phyloP scores from a whole-genome alignment of 2,329 filamentous ascomycete genomes.

The Apiospora pterosperma region DNA sequence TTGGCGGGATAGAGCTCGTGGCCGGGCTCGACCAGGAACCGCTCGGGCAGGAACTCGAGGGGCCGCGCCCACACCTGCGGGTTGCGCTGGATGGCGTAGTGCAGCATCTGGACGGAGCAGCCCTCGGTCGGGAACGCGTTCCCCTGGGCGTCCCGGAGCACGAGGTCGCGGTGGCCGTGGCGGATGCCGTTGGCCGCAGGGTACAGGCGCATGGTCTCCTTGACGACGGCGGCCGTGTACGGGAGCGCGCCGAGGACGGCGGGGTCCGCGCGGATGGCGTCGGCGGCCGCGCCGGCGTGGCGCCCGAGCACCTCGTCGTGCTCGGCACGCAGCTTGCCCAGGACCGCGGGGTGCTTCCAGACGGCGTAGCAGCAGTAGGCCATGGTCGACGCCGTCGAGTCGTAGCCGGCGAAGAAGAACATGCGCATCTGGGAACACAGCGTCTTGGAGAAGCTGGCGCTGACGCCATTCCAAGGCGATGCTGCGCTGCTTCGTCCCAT shows the following conservation, averaged over 20 bases:
- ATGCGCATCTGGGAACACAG: conserved; percentile 29
- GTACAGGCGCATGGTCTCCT: conserved; percentile 50
- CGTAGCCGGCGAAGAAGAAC: conserved; percentile 37
- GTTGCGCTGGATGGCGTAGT: conserved; percentile 25
- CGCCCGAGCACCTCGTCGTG: conserved; percentile 39
- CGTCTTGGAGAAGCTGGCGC: conserved; percentile 24
- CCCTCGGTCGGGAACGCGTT: conserved; percentile 38
- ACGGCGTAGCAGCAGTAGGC: conserved; percentile 26
- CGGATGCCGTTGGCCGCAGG: conserved; percentile 44
- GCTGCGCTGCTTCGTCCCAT: conserved; percentile 21
- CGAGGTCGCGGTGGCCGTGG: conserved; percentile 35
- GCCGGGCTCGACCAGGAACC: conserved; percentile 34
- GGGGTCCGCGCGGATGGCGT: conserved; percentile 36
- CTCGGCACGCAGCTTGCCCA: conserved; percentile 31
- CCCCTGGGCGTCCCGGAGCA: conserved; percentile 36
- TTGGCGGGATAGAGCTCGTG: conserved; percentile 32
- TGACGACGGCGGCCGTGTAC: conserved; percentile 49
- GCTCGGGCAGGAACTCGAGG: conserved; percentile 41
- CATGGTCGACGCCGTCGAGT: conserved; percentile 33
- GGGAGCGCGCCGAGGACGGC: conserved; percentile 44
- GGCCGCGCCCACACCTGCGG: conserved; percentile 44
- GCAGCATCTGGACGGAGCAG: conserved; percentile 26
- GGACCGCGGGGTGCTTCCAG: conserved; percentile 24
- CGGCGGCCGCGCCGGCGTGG: conserved; percentile 29
- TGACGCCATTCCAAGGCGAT: conserved; percentile 13